A percentile compares a stretch with the other conserved stretches of the same genome.
phyloP scores from a whole-genome alignment of 495 filamentous ascomycete genomes.

The Stereocaulon alpinum region DNA sequence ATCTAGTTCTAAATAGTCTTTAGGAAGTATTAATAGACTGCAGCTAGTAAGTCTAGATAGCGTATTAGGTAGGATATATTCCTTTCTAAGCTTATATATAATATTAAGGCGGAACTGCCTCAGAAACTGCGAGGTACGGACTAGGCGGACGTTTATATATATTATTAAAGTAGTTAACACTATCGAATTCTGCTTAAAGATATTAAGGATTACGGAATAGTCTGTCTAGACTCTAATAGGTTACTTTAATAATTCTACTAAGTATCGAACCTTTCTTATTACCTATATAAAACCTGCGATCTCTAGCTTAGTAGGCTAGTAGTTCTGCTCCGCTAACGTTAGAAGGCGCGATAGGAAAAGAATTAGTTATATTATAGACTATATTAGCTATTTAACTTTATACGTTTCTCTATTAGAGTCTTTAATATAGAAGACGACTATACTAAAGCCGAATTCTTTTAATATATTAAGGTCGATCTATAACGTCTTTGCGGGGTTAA shows the following conservation, averaged over 20 bases:
- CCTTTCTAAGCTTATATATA: too few relatives aligned
- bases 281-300: too few relatives aligned
- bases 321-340: too few relatives aligned
- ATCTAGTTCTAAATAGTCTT: too few relatives aligned
- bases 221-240: neutral
- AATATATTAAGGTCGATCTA: constrained; percentile 3
- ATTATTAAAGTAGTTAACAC: neutral
- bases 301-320: too few relatives aligned
- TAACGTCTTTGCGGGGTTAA: neutral
- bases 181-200: neutral
- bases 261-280: neutral
- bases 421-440: constrained; percentile 6
- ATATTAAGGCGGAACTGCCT: too few relatives aligned
- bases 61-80: too few relatives aligned
- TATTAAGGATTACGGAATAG: neutral
- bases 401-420: neutral
- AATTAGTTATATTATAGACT: too few relatives aligned
- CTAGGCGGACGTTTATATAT: neutral
- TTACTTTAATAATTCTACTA: neutral
- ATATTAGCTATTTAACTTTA: neutral
- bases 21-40: too few relatives aligned
- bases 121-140: neutral
- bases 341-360: too few relatives aligned
- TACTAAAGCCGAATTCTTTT: neutral
- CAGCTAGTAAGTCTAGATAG: too few relatives aligned